Evolutionary conservation across 1,284 basidiomycete genomes (phyloP).

Genomic region (Volvariella volvacea): DNA sequence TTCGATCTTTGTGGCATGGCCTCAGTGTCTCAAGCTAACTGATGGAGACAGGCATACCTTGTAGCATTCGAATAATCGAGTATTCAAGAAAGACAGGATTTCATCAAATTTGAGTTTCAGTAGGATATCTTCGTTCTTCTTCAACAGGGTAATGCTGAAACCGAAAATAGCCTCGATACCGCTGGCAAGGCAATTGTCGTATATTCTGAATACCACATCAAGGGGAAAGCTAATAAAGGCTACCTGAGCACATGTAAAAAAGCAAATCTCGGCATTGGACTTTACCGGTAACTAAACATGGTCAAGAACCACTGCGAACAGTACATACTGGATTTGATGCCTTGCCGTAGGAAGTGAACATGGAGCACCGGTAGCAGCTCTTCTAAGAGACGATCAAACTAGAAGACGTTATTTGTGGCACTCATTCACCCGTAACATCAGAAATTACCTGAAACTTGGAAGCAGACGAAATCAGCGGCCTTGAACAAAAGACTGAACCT

Average conservation of each 20-base stretch:
- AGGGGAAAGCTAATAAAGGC: slow-evolving; percentile 74
- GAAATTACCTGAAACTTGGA: slow-evolving; percentile 9
- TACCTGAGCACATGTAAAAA: slow-evolving; percentile 3
- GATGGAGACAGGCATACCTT: slow-evolving; percentile 33
- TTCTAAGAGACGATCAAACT: slow-evolving; percentile 93
- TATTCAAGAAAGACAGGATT: slow-evolving; percentile 78
- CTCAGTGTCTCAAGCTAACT: no score
- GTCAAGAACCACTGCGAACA: slow-evolving; percentile 98
- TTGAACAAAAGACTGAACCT: background rate
- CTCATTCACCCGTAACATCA: background rate
- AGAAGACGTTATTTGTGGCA: slow-evolving; percentile 4
- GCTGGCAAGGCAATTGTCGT: slow-evolving; percentile 92
- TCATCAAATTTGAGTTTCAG: slow-evolving; percentile 84
- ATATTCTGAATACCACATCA: slow-evolving; percentile 91
- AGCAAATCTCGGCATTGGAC: slow-evolving; percentile 3
- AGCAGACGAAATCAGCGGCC: background rate
- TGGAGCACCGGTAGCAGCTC: slow-evolving; percentile 89
- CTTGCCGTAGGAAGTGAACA: slow-evolving; percentile 87
- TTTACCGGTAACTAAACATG: slow-evolving; percentile 87
- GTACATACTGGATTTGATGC: slow-evolving; percentile 96
- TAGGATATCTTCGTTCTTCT: slow-evolving; percentile 81
- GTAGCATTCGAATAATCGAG: slow-evolving; percentile 78
- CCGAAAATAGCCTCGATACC: slow-evolving; percentile 97
- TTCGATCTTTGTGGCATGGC: no score
- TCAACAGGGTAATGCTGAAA: slow-evolving; percentile 84